phyloP scores from a whole-genome alignment of 371 early-diverging fungal genomes.

The Mucor indicus region DNA sequence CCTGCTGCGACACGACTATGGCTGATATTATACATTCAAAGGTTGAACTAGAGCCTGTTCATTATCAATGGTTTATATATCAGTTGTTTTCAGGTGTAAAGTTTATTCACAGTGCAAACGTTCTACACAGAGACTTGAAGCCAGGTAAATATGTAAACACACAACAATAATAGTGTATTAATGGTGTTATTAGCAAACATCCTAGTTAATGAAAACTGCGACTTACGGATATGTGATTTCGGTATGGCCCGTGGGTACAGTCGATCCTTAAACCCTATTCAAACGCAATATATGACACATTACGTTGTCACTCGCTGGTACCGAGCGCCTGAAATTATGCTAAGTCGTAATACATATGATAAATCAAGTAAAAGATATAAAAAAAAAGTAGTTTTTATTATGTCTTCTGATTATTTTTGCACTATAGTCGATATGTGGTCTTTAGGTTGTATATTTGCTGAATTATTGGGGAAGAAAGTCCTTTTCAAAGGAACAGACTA shows the following conservation, averaged over 20 bases:
- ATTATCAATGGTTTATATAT: conserved; percentile 91
- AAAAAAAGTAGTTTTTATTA: too few species aligned
- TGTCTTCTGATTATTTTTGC: too few species aligned
- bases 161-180: too few species aligned
- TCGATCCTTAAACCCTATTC: conserved; percentile 17
- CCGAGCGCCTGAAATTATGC: conserved; percentile 49
- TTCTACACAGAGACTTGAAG: conserved; percentile 86
- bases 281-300: conserved; percentile 40
- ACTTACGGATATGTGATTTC: conserved; percentile 54
- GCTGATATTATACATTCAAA: conserved; percentile 88
- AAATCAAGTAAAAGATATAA: conserved; percentile 46
- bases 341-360: conserved; percentile 35
- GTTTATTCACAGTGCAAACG: conserved; percentile 90
- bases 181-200: conserved; percentile 73
- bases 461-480: conserved; percentile 90
- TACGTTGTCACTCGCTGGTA: conserved; percentile 51
- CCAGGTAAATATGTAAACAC: too few species aligned
- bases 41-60: conserved; percentile 81
- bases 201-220: conserved; percentile 89
- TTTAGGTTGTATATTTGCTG: conserved; percentile 98
- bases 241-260: conserved; percentile 50
- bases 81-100: conserved; percentile 87
- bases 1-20: conserved; percentile 90
- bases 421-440: conserved; percentile 99
- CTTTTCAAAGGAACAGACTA: conserved; percentile 93